Base-by-base conservation (phyloP, 345 rosid genomes). In the Hibiscus syriacus region DNA sequence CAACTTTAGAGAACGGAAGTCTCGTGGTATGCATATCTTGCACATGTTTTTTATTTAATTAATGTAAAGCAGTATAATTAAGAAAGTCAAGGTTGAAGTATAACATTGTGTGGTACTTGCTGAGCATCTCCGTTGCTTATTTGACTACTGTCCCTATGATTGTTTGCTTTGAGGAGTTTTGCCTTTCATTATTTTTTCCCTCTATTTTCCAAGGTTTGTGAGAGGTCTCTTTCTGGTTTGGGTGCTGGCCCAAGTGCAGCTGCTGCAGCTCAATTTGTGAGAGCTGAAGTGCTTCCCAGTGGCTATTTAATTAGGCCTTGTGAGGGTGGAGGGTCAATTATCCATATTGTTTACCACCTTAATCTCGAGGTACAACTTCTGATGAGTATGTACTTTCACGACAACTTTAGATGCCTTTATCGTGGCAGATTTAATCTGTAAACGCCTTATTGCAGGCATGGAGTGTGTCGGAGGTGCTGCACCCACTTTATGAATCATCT, bases 281-380 rank as follows among this genome's bases (percentile, higher is more conserved):
- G 99, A 76, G 99, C 91, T 38, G 97, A 95, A 83, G 82, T 87
- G 89, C 96, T 87, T 69, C 94, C 99, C n/a, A 90, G 98, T 78
- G 99, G 99, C 30, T 92, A 90, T 79, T 72, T 95, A 78, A 92
- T 95, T 70, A 85, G 99, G 25, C 96, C 98, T 5, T 95, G 99
- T 74, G 99, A 95, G 23, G 99, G 98, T 74, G 99, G 99, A 43
- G 99, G 99, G 68, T 95, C 98, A 19, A 92, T 95, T 70, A 90
- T 95, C 55, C 99, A 92, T 76, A 92, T 95, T 34, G 99, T 95
- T 0, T 98, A 95, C 81, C 98, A 95, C 73, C 83, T 95, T 54
- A 88, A 92, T 80, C 96, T 90, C 16, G 97, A 92, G 96, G 99
- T 95, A 70, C 9, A 63, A 32, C 39, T 72, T 32, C 26, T 8